These are phyloP conservation scores for Paecilomyces fulvus DNA, from an alignment of 2,329 filamentous ascomycete genomes.

Conservation along the genomic window DNA sequence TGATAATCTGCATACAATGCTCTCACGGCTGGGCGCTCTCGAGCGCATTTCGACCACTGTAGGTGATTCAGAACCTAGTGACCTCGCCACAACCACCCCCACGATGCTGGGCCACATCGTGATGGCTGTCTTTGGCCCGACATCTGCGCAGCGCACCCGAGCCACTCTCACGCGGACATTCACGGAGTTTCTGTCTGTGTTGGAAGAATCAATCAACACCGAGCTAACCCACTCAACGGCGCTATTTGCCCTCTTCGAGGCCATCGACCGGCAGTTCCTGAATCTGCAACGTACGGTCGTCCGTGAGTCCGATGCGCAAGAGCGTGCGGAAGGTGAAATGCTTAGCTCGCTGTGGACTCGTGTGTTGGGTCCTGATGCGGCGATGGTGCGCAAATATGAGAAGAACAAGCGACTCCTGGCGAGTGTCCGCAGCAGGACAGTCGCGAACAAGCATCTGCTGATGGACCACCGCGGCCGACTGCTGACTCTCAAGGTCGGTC, in stretches of 20 bases:
- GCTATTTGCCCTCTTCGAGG: constrained; percentile 83
- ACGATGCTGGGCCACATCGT: constrained; percentile 62
- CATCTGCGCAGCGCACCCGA: constrained; percentile 70
- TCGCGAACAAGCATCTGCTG: constrained; percentile 78
- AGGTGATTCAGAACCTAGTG: constrained; percentile 7
- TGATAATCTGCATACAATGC: constrained; percentile 72
- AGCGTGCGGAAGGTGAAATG: constrained; percentile 70
- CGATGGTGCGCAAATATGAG: constrained; percentile 78
- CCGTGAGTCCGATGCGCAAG: constrained; percentile 73
- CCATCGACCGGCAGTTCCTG: constrained; percentile 81
- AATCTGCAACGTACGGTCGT: constrained; percentile 79
- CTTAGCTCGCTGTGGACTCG: constrained; percentile 79
- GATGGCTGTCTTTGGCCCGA: constrained; percentile 68
- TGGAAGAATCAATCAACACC: constrained; percentile 80
- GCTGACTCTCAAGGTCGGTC: constrained; percentile 72
- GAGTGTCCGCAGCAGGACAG: constrained; percentile 71
- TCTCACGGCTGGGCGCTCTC: constrained; percentile 47
- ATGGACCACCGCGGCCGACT: constrained; percentile 81
- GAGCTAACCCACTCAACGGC: constrained; percentile 73
- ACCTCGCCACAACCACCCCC: constrained; percentile 37
- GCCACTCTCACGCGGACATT: constrained; percentile 78
- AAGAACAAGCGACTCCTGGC: constrained; percentile 74
- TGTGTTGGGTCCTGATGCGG: constrained; percentile 67
- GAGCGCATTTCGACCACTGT: constrained; percentile 25
- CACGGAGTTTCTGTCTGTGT: constrained; percentile 73